Percentiles rank a stretch among this genome's conserved stretches.
Conservation (phyloP, 1,284 basidiomycete species). For the Leucoagaricus sp. region DNA sequence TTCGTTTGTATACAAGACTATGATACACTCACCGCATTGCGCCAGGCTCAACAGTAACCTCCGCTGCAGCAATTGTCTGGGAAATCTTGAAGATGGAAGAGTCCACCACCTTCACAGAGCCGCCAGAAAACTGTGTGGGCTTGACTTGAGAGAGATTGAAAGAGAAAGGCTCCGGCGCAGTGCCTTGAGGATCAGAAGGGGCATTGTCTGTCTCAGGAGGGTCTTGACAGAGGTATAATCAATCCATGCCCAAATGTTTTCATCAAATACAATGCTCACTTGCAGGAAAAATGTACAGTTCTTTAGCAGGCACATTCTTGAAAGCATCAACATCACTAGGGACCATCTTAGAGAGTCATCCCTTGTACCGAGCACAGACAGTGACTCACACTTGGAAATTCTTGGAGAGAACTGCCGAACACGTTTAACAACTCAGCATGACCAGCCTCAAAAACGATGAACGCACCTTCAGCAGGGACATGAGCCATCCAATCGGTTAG, state of each 20-base stretch:
- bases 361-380: background rate
- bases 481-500: conserved; percentile 70
- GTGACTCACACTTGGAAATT: conserved; percentile 57
- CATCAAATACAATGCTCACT: conserved; percentile 32
- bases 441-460: no score
- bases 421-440: no score
- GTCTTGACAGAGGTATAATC: conserved; percentile 31
- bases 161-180: conserved; percentile 51
- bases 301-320: conserved; percentile 53
- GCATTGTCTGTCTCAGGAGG: conserved; percentile 33
- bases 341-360: background rate
- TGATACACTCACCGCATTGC: conserved; percentile 51
- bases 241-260: conserved; percentile 4
- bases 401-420: conserved; percentile 61
- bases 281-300: conserved; percentile 71
- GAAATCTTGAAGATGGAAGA: conserved; percentile 52
- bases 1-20: background rate
- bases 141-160: conserved; percentile 56
- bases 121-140: conserved; percentile 53
- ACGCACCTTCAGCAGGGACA: conserved; percentile 43
- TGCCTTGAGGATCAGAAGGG: conserved; percentile 51
- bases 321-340: conserved; percentile 48
- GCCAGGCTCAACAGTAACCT: conserved; percentile 69
- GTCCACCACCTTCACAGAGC: conserved; percentile 65
- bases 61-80: conserved; percentile 62